These are phyloP conservation scores for Saturnispora serradocipensis DNA, from an alignment of 805 yeast genomes.

Conservation along the genomic window DNA sequence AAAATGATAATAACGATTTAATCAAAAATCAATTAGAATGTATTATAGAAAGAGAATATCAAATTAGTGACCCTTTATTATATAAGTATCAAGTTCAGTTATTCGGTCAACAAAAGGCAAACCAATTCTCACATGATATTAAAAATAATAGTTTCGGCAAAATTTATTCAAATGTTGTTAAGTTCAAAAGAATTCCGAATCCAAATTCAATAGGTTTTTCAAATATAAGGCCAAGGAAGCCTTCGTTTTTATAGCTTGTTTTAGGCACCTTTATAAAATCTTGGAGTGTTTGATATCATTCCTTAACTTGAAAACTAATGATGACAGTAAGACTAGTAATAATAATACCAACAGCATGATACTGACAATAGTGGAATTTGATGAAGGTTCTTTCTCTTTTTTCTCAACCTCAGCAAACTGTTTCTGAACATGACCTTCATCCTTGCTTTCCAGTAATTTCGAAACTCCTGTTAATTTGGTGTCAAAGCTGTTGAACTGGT, in stretches of 20 bases:
- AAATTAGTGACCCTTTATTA: constrained; percentile 31
- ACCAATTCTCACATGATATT: constrained; percentile 22
- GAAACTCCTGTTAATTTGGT: constrained; percentile 6
- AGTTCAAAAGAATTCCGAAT: constrained; percentile 37
- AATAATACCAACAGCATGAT: constrained; percentile 30
- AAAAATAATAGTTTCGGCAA: constrained; percentile 20
- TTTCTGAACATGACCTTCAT: not conserved
- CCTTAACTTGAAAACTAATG: constrained; percentile 45
- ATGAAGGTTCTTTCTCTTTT: not conserved
- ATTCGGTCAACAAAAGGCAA: constrained; percentile 19
- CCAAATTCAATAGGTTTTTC: constrained; percentile 39
- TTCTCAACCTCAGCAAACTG: not conserved
- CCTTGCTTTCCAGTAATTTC: not conserved
- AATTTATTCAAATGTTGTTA: constrained; percentile 30
- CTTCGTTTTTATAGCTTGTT: constrained; percentile 30
- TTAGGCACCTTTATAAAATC: constrained; percentile 31
- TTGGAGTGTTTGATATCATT: constrained; percentile 57
- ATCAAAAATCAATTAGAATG: not conserved
- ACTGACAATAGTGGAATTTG: constrained; percentile 13
- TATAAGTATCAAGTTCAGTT: constrained; percentile 26
- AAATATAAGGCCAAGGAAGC: constrained; percentile 36
- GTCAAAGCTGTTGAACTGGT: constrained; percentile 10
- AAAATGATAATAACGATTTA: not conserved
- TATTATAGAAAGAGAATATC: constrained; percentile 23
- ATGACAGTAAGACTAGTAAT: constrained; percentile 32